Base-by-base conservation (phyloP, 1,284 basidiomycete genomes). In the Fomitiporia mediterranea region DNA sequence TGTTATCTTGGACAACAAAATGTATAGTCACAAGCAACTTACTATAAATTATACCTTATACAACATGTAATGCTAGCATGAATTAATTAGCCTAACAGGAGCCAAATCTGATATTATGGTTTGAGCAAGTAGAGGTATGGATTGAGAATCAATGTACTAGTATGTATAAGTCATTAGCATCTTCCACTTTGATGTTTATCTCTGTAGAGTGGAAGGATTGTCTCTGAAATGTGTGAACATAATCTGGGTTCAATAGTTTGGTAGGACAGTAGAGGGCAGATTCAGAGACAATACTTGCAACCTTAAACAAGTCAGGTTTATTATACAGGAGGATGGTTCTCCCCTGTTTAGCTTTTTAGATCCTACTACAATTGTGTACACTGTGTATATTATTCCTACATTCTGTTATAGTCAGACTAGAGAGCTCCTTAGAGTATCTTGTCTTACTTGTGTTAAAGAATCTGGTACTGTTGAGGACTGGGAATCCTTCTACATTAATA, bases 21-120 rank as follows among this genome's bases (percentile, higher is more conserved):
- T 67, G 9, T 64, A 61, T 43, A 9, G 32, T 19, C 64, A 65
- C 47, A 57, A 60, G 35, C 44, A 43, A 7, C 11, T 68, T 2
- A 58, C 59, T 0, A 19, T 69, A 34, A 66, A 69, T 46, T 70
- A 67, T 58, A 70, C 69, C 1, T 67, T 67, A 4, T 72, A 72
- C 59, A 65, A 70, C 57, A 53, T 69, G 3, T 57, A 63, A 15
- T 65, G 67, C 1, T 65, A 60, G 7, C 66, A 72, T 57, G 74
- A 76, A 56, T 58, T 61, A 3, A 61, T 77, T 32, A 71, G 74
- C 56, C 67, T 70, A 0, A 43, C 40, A 1, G 62, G 59, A 0
- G 62, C 62, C 0, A 61, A 65, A 21, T 59, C 66, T 25, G 64
- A 69, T 30, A 55, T 74, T 37, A 69, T 75, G 63, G 53, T 70